A percentile compares a stretch with the other conserved stretches of the same genome.
These are phyloP conservation scores for Citrullus amarus DNA, from an alignment of 306 rosid genomes.

Conservation along the genomic window DNA sequence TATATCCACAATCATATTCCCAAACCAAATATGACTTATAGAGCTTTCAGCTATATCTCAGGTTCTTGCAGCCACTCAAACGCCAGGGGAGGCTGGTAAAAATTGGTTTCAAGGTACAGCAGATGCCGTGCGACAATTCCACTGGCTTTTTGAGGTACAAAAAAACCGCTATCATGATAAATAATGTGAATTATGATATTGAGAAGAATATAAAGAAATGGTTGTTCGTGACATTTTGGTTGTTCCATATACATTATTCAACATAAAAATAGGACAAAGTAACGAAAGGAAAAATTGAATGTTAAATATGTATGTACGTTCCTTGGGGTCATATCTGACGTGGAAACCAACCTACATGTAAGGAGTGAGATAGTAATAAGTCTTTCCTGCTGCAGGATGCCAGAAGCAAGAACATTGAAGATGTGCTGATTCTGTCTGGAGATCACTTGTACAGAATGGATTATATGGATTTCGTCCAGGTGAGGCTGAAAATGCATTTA, in stretches of 20 bases:
- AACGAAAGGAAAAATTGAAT: neutral
- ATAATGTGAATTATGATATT: neutral
- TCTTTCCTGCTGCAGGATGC: constrained; percentile 42
- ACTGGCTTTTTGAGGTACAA: constrained; percentile 93
- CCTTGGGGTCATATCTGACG: neutral
- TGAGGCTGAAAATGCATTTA: constrained; percentile 19
- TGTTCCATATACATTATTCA: neutral
- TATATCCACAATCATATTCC: neutral
- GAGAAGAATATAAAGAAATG: neutral
- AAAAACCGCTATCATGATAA: neutral
- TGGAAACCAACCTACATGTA: neutral
- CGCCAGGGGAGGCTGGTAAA: constrained; percentile 79
- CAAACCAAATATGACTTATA: neutral
- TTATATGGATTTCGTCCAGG: constrained; percentile 86
- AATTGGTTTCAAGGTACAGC: constrained; percentile 96
- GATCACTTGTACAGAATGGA: constrained; percentile 94
- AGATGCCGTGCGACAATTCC: constrained; percentile 98
- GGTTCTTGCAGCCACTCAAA: constrained; percentile 99
- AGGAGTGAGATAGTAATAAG: constrained; percentile 9
- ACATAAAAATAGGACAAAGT: neutral
- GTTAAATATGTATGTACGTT: neutral
- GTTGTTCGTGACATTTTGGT: neutral
- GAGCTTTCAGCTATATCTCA: constrained; percentile 10
- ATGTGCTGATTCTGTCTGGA: constrained; percentile 83
- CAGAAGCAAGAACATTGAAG: constrained; percentile 74